These are phyloP conservation scores for Elongisporangium senticosum DNA, from an alignment of 352 stramenopile species.

Conservation along the genomic window DNA sequence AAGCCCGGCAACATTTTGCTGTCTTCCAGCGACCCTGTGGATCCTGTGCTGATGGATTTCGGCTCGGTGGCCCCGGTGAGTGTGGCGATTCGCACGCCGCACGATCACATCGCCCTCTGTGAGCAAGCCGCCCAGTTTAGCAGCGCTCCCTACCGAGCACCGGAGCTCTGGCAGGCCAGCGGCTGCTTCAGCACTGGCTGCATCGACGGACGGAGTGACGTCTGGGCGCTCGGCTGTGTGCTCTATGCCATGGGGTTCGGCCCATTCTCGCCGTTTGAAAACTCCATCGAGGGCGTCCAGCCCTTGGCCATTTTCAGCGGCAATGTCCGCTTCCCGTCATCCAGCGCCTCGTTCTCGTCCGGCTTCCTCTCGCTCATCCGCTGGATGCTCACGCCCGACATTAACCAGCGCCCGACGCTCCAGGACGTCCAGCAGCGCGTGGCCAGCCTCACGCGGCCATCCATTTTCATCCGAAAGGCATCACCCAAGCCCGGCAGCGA, in stretches of 20 bases:
- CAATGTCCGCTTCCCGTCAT: constrained; percentile 48
- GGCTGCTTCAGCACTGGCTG: constrained; percentile 11
- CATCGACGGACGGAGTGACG: constrained; percentile 72
- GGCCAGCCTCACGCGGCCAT: not conserved
- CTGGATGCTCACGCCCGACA: constrained; percentile 67
- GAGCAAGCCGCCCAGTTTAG: constrained; percentile 79
- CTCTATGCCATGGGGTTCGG: constrained; percentile 91
- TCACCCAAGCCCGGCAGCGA: constrained; percentile 9
- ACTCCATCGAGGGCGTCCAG: constrained; percentile 37
- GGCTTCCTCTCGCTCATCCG: constrained; percentile 55
- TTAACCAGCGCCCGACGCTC: constrained; percentile 53
- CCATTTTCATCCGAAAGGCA: not conserved
- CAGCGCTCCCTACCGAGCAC: constrained; percentile 87
- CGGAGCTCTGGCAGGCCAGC: constrained; percentile 84
- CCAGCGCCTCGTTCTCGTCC: constrained; percentile 34
- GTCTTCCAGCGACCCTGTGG: constrained; percentile 21
- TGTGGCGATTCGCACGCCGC: constrained; percentile 17
- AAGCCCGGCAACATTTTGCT: constrained; percentile 77
- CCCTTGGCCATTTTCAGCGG: constrained; percentile 62
- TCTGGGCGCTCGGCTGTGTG: constrained; percentile 89
- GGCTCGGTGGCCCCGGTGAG: constrained; percentile 49
- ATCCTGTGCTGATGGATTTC: constrained; percentile 76
- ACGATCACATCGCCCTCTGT: constrained; percentile 53
- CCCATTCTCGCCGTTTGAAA: constrained; percentile 87
- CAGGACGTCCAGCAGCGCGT: constrained; percentile 31